phyloP scores from a whole-genome alignment of 2,329 filamentous ascomycete genomes.

The Apiospora sp. region DNA sequence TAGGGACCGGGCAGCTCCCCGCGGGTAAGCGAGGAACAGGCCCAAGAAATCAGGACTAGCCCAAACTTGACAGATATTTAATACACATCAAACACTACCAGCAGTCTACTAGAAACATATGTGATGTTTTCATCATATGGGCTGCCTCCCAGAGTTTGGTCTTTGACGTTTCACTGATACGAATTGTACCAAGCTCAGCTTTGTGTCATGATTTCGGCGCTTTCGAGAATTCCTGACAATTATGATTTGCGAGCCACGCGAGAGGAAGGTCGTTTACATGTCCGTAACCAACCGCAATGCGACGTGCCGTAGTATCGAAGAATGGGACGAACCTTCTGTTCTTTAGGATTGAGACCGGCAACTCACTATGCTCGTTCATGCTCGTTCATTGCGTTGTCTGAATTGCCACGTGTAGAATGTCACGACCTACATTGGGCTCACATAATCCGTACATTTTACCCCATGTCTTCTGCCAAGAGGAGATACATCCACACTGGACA shows the following conservation, averaged over 20 bases:
- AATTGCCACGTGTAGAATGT: neutral
- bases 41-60: neutral
- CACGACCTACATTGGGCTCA: neutral
- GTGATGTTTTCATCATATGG: neutral
- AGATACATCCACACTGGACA: neutral
- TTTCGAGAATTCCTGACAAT: neutral
- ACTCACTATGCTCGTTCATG: neutral
- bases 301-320: neutral
- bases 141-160: neutral
- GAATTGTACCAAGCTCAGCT: neutral
- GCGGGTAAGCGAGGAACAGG: neutral
- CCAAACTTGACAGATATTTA: constrained; percentile 16
- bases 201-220: neutral
- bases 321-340: neutral
- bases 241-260: constrained; percentile 3
- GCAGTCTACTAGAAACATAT: neutral
- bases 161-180: neutral
- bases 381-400: neutral
- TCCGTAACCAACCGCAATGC: neutral
- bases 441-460: neutral
- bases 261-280: neutral
- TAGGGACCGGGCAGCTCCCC: neutral
- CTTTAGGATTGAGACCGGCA: neutral
- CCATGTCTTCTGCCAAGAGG: neutral
- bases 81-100: neutral